Base-by-base conservation (phyloP, 2,329 filamentous ascomycete genomes). In the Cryphonectria radicalis region DNA sequence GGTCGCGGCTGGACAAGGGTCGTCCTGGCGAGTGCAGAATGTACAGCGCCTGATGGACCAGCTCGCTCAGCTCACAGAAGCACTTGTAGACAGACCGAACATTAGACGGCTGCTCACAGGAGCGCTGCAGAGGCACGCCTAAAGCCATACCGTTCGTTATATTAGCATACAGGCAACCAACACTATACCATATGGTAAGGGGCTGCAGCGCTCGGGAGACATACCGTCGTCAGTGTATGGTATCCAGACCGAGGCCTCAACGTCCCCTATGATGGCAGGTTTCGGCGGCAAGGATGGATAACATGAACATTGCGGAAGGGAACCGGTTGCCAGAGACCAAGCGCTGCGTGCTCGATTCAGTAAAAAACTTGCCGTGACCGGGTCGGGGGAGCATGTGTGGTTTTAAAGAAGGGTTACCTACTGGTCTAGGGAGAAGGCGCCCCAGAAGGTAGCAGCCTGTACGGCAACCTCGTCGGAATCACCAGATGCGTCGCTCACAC, bases 1-100 rank as follows among this genome's bases (percentile, higher is more conserved):
- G 81, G 55, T 88, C 87, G 55, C 87, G 85, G 74, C 89, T 90
- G 0, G 89, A 92, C 62, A 93, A 83, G 6, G 88, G 88, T 69
- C 87, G 86, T 19, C 88, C 89, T 0, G 92, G 92, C 4, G 91
- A 90, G 77, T 93, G 92, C n/a, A 93, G 86, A 55, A 92, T 86
- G 77, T 91, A 91, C 28, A 93, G 84, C 42, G 90, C 91, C 75
- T 92, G 87, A 77, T 93, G 92, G 0, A 93, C 89, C 1, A 94
- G 86, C 79, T 93, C 91, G 73, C 90, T 93, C 66, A 94, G 85
- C 76, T 91, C 89, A 76, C 90, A 92, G 75, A 93, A 91, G 74
- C 90, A 88, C 78, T 88, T 90, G 77, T 89, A 91, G 7, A 91
- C 88, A 1, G 89, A 90, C 35, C 91, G 85, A 43, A 93, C 90